phyloP scores from a whole-genome alignment of 768 basidiomycete species.

The Boletus sp. region DNA sequence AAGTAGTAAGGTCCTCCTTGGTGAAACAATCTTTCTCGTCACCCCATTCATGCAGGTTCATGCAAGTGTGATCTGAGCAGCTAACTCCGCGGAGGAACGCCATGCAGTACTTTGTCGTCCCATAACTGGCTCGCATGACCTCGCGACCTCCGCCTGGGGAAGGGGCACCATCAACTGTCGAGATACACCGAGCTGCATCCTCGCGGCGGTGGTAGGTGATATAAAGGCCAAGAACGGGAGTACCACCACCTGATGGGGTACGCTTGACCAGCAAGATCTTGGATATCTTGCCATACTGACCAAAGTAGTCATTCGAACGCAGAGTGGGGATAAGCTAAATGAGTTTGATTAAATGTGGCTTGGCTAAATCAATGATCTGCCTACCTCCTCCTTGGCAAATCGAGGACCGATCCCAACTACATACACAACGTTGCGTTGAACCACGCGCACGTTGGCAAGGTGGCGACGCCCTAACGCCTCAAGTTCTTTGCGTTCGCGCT shows the following conservation, averaged over 20 bases:
- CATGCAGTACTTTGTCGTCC: constrained; percentile 98
- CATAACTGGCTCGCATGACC: constrained; percentile 89
- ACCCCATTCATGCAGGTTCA: constrained; percentile 97
- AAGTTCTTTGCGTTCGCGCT: constrained; percentile 93
- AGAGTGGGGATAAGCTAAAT: constrained; percentile 82
- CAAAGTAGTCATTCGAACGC: constrained; percentile 94
- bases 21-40: constrained; percentile 98
- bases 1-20: constrained; percentile 90
- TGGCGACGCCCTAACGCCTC: constrained; percentile 81
- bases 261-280: constrained; percentile 94
- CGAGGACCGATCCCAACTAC: constrained; percentile 92
- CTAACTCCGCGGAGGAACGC: constrained; percentile 80
- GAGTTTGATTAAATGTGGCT: constrained; percentile 1
- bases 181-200: constrained; percentile 91
- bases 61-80: constrained; percentile 87
- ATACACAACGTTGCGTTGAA: constrained; percentile 94
- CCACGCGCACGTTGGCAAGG: constrained; percentile 91
- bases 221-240: constrained; percentile 86
- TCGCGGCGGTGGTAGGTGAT: constrained; percentile 94
- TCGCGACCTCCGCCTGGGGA: constrained; percentile 89
- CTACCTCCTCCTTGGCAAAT: constrained; percentile 94
- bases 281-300: constrained; percentile 96
- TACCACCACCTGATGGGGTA: constrained; percentile 66
- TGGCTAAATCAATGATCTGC: constrained; percentile 20
- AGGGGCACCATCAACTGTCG: constrained; percentile 86